Evolutionary conservation across 2,329 filamentous ascomycete species (phyloP).

Genomic region (Trichoderma hamatum): DNA sequence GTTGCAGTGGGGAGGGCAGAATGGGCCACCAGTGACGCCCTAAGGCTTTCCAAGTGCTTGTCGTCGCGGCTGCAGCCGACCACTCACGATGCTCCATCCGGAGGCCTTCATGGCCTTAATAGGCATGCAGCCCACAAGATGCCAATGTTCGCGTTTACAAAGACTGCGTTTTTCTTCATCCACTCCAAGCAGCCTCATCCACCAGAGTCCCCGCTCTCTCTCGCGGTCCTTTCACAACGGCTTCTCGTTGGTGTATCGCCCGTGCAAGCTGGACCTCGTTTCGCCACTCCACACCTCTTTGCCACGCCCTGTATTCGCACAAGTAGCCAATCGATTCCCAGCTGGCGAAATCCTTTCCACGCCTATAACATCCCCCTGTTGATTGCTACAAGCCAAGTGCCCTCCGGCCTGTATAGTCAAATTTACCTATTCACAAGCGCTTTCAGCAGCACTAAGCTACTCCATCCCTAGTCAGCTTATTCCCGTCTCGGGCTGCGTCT

Average conservation of each 20-base stretch:
- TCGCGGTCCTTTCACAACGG: constrained; percentile 4
- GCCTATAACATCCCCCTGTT: constrained; percentile 22
- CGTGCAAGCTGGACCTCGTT: constrained; percentile 20
- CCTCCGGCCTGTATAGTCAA: constrained; percentile 22
- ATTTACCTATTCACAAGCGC: constrained; percentile 21
- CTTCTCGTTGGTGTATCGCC: constrained; percentile 10
- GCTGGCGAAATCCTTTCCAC: constrained; percentile 25
- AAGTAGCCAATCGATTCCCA: constrained; percentile 23
- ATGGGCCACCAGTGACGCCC: constrained; percentile 33
- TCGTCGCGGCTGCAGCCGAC: constrained; percentile 33
- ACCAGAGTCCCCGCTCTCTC: constrained; percentile 17
- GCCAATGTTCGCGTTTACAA: constrained; percentile 22
- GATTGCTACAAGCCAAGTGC: constrained; percentile 25
- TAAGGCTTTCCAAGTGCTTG: constrained; percentile 33
- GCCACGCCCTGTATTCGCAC: constrained; percentile 18
- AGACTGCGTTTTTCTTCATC: constrained; percentile 13
- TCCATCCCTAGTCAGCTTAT: constrained; percentile 31
- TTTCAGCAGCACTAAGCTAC: constrained; percentile 24
- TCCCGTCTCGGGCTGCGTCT: constrained; percentile 23
- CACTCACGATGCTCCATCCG: constrained; percentile 37
- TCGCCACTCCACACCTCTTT: constrained; percentile 27
- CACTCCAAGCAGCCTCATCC: constrained; percentile 12
- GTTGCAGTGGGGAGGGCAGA: constrained; percentile 29
- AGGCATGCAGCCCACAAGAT: constrained; percentile 29
- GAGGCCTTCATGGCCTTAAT: constrained; percentile 37